phyloP scores from a whole-genome alignment of 306 rosid species.

The Vigna trinervia region DNA sequence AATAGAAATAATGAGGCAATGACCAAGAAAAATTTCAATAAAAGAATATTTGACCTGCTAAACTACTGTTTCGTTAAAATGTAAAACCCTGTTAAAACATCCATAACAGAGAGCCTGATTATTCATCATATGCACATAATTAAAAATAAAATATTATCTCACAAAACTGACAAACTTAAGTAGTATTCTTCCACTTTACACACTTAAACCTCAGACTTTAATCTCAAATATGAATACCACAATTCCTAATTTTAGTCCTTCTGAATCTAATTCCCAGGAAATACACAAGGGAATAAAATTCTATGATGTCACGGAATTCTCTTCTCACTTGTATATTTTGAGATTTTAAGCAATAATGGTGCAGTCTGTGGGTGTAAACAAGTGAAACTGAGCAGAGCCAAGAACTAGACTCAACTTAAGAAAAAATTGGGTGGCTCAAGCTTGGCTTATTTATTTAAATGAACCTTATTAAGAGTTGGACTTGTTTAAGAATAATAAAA shows the following conservation, averaged over 20 bases:
- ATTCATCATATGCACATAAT: constrained; percentile 21
- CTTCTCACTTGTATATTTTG: constrained; percentile 12
- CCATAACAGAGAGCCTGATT: neutral
- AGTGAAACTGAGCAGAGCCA: no score
- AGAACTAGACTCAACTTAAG: no score
- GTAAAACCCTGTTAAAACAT: constrained; percentile 11
- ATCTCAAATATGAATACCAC: constrained; percentile 36
- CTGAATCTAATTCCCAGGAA: constrained; percentile 1
- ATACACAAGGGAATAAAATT: neutral
- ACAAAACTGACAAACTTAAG: constrained; percentile 12
- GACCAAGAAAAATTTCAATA: constrained; percentile 7
- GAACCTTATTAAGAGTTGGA: no score
- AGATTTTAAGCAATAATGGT: constrained; percentile 10
- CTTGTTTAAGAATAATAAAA: no score
- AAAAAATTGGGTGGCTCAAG: no score
- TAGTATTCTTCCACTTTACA: constrained; percentile 19
- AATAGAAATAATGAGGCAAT: constrained; percentile 18
- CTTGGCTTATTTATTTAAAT: no score
- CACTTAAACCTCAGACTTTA: constrained; percentile 24
- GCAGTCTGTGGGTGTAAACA: neutral
- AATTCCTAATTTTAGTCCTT: constrained; percentile 10
- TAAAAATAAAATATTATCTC: neutral
- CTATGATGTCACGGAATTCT: constrained; percentile 2
- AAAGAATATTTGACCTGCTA: neutral
- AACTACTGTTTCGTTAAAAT: constrained; percentile 12